These are phyloP conservation scores for Rhynchosporium graminicola DNA, from an alignment of 2,329 filamentous ascomycete genomes.

Conservation along the genomic window DNA sequence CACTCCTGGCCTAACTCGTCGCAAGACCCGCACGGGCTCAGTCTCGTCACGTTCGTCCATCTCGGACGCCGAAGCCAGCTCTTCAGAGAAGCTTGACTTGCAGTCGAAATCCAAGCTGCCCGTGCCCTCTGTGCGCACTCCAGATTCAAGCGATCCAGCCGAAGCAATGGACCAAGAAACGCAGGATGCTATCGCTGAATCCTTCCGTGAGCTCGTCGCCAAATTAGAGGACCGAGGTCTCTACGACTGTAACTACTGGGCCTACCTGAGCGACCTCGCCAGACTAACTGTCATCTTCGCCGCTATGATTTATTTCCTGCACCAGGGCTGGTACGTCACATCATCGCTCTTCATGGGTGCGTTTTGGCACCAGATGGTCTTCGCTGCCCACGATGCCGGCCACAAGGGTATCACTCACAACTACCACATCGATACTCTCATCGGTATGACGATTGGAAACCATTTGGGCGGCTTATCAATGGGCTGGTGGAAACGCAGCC, in stretches of 20 bases:
- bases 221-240: slow-evolving; percentile 55
- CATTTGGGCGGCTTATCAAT: slow-evolving; percentile 67
- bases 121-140: neutral
- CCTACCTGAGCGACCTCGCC: slow-evolving; percentile 59
- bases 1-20: neutral
- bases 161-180: slow-evolving; percentile 56
- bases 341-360: slow-evolving; percentile 60
- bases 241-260: slow-evolving; percentile 59
- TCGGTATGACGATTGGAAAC: slow-evolving; percentile 64
- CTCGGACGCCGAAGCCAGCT: slow-evolving; percentile 35
- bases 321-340: slow-evolving; percentile 55
- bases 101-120: slow-evolving; percentile 26
- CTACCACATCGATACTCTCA: slow-evolving; percentile 58
- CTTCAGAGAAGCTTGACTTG: slow-evolving; percentile 58
- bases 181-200: slow-evolving; percentile 55
- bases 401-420: slow-evolving; percentile 63
- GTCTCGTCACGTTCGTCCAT: slow-evolving; percentile 1
- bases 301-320: slow-evolving; percentile 49
- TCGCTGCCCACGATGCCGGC: slow-evolving; percentile 65
- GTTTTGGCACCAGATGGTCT: slow-evolving; percentile 72
- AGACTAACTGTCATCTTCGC: slow-evolving; percentile 56
- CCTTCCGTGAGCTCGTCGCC: slow-evolving; percentile 59
- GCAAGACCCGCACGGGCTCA: neutral
- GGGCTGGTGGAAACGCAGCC: slow-evolving; percentile 70
- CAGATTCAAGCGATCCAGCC: slow-evolving; percentile 39